Evolutionary conservation across 768 basidiomycete genomes (phyloP).

Genomic region (Amyloporia xantha): DNA sequence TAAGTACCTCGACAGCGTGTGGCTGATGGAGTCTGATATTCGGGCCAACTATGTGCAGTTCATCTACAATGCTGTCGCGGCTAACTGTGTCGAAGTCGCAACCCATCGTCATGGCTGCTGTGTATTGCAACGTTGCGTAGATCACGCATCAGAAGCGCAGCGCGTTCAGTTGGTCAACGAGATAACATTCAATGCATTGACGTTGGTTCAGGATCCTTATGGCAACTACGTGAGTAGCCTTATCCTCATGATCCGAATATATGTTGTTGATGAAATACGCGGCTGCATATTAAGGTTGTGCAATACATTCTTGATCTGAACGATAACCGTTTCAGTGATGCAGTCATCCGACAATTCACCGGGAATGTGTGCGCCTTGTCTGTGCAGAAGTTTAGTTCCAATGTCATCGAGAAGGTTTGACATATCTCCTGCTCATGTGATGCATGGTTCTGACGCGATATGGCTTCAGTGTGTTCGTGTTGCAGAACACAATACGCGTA

Average conservation of each 20-base stretch:
- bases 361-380: conserved; percentile 97
- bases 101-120: conserved; percentile 98
- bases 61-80: conserved; percentile 98
- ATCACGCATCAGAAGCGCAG: conserved; percentile 95
- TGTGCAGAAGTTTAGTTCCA: conserved; percentile 99
- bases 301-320: conserved; percentile 99
- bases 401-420: conserved; percentile 91
- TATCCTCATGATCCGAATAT: background rate
- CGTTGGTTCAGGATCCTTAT: conserved; percentile 95
- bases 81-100: conserved; percentile 98
- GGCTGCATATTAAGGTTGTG: conserved; percentile 56
- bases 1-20: no score
- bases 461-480: conserved; percentile 67
- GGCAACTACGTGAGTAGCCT: conserved; percentile 71
- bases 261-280: no score
- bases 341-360: conserved; percentile 92
- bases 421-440: background rate
- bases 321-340: conserved; percentile 97
- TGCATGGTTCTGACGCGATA: conserved; percentile 2
- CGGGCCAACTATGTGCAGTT: conserved; percentile 44
- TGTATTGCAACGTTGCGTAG: conserved; percentile 95
- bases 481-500: conserved; percentile 90
- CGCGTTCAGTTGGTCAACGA: conserved; percentile 95
- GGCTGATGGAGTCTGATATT: no score
- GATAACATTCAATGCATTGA: conserved; percentile 97